phyloP scores from a whole-genome alignment of 1,284 basidiomycete genomes.

The Ustilago sp. region DNA sequence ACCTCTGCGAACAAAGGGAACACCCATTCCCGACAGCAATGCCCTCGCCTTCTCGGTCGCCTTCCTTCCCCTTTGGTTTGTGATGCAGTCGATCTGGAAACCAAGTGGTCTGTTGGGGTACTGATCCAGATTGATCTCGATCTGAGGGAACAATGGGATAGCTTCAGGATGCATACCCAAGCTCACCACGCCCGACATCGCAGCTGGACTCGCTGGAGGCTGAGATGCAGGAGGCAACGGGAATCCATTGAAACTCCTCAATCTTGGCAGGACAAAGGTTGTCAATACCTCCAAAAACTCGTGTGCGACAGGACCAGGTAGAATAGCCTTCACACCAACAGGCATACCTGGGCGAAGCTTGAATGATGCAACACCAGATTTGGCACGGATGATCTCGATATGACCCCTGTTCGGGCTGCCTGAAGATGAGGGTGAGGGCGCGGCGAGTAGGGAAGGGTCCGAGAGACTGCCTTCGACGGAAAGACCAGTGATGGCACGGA shows the following conservation, averaged over 20 bases:
- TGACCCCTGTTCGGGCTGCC: constrained; percentile 39
- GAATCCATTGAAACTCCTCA: constrained; percentile 90
- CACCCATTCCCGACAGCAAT: constrained; percentile 63
- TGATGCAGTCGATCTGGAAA: constrained; percentile 68
- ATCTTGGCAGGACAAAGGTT: constrained; percentile 92
- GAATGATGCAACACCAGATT: constrained; percentile 86
- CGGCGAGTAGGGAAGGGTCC: constrained; percentile 43
- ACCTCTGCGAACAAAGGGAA: constrained; percentile 66
- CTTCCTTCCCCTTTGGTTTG: constrained; percentile 65
- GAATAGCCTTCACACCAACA: constrained; percentile 86
- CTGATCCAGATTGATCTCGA: constrained; percentile 68
- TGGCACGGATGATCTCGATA: constrained; percentile 83
- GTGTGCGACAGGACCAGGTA: constrained; percentile 91
- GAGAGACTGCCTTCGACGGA: constrained; percentile 70
- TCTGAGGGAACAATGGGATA: constrained; percentile 85
- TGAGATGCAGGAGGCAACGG: constrained; percentile 74
- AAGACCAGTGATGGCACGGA: constrained; percentile 89
- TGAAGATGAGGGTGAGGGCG: neutral
- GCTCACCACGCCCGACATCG: constrained; percentile 85
- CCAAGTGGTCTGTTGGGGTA: constrained; percentile 65
- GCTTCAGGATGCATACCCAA: constrained; percentile 87
- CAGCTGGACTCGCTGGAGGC: constrained; percentile 72
- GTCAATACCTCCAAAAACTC: constrained; percentile 88
- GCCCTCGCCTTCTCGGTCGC: constrained; percentile 65
- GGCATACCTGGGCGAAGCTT: constrained; percentile 84